phyloP scores from a whole-genome alignment of 352 stramenopile species.

The Poterioochromonas sp. region DNA sequence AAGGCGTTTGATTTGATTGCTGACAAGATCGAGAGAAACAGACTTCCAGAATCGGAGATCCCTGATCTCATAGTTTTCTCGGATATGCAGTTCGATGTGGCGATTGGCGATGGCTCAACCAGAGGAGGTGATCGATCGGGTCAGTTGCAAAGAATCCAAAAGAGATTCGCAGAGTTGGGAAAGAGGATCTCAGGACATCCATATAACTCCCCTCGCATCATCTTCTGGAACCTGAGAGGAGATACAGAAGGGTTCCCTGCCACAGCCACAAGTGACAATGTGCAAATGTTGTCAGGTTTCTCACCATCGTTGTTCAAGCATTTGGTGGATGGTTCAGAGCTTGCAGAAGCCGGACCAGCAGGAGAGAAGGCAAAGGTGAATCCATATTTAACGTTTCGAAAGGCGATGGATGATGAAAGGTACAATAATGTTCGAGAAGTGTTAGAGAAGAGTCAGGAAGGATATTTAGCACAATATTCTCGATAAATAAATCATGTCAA shows the following conservation, averaged over 20 bases:
- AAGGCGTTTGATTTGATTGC: conserved; percentile 58
- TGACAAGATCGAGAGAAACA: conserved; percentile 43
- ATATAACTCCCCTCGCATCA: conserved; percentile 54
- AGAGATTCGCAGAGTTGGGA: conserved; percentile 24
- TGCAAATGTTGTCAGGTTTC: conserved; percentile 39
- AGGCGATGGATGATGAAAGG: conserved; percentile 21
- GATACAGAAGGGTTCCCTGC: conserved; percentile 36
- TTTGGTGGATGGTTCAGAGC: conserved; percentile 34
- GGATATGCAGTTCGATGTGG: conserved; percentile 67
- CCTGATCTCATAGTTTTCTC: conserved; percentile 64
- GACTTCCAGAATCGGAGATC: conserved; percentile 50
- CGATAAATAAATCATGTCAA: too few species aligned
- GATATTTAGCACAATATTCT: neutral
- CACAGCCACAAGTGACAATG: neutral
- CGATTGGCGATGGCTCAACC: conserved; percentile 39
- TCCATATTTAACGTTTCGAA: conserved; percentile 36
- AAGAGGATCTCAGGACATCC: conserved; percentile 22
- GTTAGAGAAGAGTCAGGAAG: neutral
- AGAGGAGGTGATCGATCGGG: conserved; percentile 47
- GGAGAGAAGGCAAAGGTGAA: neutral
- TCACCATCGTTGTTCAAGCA: conserved; percentile 38
- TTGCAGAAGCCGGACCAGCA: neutral
- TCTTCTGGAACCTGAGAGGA: conserved; percentile 61
- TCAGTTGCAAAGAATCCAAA: conserved; percentile 7
- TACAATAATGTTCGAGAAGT: conserved; percentile 36